Evolutionary conservation across 2,329 filamentous ascomycete genomes (phyloP).

Genomic region (Fusarium drepaniforme): DNA sequence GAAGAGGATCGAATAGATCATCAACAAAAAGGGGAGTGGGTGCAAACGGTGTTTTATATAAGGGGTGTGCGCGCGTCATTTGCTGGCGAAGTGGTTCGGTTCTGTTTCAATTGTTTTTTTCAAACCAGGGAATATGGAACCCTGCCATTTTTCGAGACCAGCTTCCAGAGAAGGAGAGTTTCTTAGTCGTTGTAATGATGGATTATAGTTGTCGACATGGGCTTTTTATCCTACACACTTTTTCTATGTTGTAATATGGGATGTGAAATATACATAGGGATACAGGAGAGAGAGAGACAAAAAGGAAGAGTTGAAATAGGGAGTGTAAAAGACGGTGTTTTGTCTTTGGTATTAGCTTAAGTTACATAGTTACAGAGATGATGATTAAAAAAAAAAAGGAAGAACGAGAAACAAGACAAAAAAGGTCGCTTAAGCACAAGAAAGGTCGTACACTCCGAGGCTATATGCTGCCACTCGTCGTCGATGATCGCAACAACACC

Average conservation of each 20-base stretch:
- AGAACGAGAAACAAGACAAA: neutral
- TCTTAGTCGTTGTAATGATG: constrained; percentile 35
- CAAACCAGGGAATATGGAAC: constrained; percentile 13
- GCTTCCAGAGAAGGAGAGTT: constrained; percentile 6
- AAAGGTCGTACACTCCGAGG: constrained; percentile 35
- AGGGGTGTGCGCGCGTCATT: constrained; percentile 13
- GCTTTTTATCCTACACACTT: constrained; percentile 15
- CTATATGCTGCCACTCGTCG: constrained; percentile 32
- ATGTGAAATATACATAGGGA: constrained; percentile 19
- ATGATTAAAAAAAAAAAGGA: constrained; percentile 23
- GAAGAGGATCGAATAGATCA: constrained; percentile 88
- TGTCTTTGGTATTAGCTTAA: constrained; percentile 29
- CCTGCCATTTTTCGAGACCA: constrained; percentile 10
- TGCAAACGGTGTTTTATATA: constrained; percentile 6
- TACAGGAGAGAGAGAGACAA: constrained; percentile 5
- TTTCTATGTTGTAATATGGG: constrained; percentile 24
- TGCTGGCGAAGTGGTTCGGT: constrained; percentile 11
- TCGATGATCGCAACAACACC: neutral
- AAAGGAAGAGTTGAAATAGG: neutral
- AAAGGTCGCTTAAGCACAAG: neutral
- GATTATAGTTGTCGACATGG: constrained; percentile 25
- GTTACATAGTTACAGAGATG: constrained; percentile 23
- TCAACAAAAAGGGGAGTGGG: neutral
- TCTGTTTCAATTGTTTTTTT: constrained; percentile 11
- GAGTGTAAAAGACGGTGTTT: neutral